A percentile compares a stretch with the other conserved stretches of the same genome.
These are phyloP conservation scores for Orbilia blumenaviensis DNA, from an alignment of 2,329 filamentous ascomycete genomes.

Conservation along the genomic window DNA sequence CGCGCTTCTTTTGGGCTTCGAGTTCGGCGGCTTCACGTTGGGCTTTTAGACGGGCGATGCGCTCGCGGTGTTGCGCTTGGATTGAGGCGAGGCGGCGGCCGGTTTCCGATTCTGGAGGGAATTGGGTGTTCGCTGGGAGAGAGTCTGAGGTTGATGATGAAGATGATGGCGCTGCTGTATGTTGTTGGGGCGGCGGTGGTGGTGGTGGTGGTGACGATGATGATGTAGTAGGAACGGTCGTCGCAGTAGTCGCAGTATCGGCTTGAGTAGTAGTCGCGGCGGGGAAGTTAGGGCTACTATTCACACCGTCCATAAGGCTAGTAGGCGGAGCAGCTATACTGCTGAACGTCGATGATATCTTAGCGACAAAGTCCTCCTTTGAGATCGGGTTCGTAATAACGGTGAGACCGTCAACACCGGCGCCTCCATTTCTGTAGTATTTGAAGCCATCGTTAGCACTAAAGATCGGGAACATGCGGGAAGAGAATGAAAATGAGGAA, in stretches of 20 bases:
- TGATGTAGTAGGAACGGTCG: no score
- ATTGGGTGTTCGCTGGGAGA: slow-evolving; percentile 38
- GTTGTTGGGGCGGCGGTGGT: slow-evolving; percentile 1
- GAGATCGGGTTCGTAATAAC: slow-evolving; percentile 34
- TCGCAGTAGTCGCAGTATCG: neutral
- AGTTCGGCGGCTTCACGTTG: slow-evolving; percentile 46
- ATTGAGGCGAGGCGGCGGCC: slow-evolving; percentile 40
- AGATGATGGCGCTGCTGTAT: neutral
- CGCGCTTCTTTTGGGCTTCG: slow-evolving; percentile 35
- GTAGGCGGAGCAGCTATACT: neutral
- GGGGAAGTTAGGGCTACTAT: slow-evolving; percentile 43
- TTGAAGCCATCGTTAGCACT: no score
- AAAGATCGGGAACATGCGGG: no score
- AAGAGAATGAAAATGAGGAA: no score
- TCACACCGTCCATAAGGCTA: slow-evolving; percentile 42
- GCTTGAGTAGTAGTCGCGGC: neutral
- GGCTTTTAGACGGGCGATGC: slow-evolving; percentile 40
- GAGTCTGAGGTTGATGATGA: neutral
- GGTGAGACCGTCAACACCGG: slow-evolving; percentile 41
- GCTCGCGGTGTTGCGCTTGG: slow-evolving; percentile 46
- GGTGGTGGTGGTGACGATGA: neutral
- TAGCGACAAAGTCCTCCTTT: slow-evolving; percentile 44
- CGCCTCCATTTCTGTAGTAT: slow-evolving; percentile 49
- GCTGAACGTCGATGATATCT: slow-evolving; percentile 23
- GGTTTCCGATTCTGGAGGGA: slow-evolving; percentile 39